phyloP scores from a whole-genome alignment of 2,329 filamentous ascomycete genomes.

The Thelonectria rubi region DNA sequence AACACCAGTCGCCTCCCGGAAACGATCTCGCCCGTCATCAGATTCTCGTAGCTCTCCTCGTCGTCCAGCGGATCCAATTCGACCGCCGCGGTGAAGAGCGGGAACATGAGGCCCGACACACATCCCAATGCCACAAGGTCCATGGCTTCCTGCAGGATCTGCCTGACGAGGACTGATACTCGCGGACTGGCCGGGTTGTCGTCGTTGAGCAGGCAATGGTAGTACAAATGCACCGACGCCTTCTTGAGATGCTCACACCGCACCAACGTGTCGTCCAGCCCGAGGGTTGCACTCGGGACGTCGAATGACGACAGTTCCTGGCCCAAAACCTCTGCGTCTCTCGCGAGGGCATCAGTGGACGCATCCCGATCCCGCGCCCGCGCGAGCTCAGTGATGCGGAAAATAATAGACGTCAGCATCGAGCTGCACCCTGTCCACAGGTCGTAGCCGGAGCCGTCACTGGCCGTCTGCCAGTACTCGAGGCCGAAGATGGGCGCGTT shows the following conservation, averaged over 20 bases:
- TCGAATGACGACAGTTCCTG: slow-evolving; percentile 9
- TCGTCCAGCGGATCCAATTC: slow-evolving; percentile 34
- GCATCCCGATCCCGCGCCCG: slow-evolving; percentile 38
- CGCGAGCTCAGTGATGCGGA: slow-evolving; percentile 57
- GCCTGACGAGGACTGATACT: slow-evolving; percentile 1
- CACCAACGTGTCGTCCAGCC: slow-evolving; percentile 32
- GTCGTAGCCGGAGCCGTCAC: slow-evolving; percentile 37
- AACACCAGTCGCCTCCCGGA: slow-evolving; percentile 32
- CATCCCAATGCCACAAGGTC: slow-evolving; percentile 27
- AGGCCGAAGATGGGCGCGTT: slow-evolving; percentile 56
- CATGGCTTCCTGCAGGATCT: slow-evolving; percentile 24
- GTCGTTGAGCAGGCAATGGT: slow-evolving; percentile 55
- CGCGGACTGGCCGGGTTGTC: slow-evolving; percentile 48
- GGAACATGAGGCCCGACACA: slow-evolving; percentile 32
- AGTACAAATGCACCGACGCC: slow-evolving; percentile 54
- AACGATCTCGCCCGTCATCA: background rate
- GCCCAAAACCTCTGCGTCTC: slow-evolving; percentile 18
- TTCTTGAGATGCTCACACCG: slow-evolving; percentile 46
- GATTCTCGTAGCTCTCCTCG: slow-evolving; percentile 7
- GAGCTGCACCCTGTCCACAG: slow-evolving; percentile 61
- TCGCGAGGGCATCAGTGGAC: background rate
- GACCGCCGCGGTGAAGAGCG: slow-evolving; percentile 36
- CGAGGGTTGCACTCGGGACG: background rate
- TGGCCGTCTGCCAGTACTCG: slow-evolving; percentile 54
- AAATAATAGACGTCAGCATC: slow-evolving; percentile 55